Percentiles rank a stretch among this genome's conserved stretches.
Conservation (phyloP, 2,329 filamentous ascomycete species). For the Thermomyces lanuginosus region DNA sequence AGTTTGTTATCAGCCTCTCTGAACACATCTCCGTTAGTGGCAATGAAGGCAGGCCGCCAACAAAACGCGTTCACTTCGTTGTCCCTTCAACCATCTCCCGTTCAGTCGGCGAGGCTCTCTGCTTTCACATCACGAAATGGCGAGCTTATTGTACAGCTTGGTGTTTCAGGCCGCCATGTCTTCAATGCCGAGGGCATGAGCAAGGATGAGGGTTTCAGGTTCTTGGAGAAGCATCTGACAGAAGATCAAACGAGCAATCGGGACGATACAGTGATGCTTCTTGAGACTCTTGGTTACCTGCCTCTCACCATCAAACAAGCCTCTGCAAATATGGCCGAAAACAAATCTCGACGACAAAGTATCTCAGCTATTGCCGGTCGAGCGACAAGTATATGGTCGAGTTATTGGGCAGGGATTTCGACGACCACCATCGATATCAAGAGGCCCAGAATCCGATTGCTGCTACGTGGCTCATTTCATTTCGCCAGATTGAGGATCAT, state of each 20-base stretch:
- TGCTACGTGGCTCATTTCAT: constrained; percentile 13
- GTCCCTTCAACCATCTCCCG: constrained; percentile 8
- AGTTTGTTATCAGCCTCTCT: too few relatives aligned
- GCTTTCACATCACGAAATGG: too few relatives aligned
- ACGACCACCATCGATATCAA: constrained; percentile 9
- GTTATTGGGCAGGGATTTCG: constrained; percentile 9
- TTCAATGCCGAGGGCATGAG: too few relatives aligned
- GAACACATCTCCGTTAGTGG: too few relatives aligned
- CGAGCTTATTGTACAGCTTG: too few relatives aligned
- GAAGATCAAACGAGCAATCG: not conserved
- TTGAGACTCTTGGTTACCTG: constrained; percentile 4
- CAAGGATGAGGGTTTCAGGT: constrained; percentile 2
- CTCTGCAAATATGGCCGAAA: constrained; percentile 7
- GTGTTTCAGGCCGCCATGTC: too few relatives aligned
- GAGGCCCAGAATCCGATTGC: constrained; percentile 11
- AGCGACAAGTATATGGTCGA: constrained; percentile 3
- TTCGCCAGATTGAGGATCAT: constrained; percentile 8
- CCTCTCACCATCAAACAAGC: constrained; percentile 9
- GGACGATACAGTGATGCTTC: not conserved
- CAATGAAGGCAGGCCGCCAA: too few relatives aligned
- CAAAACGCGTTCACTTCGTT: too few relatives aligned
- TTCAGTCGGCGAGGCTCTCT: constrained; percentile 7
- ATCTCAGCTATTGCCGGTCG: constrained; percentile 6
- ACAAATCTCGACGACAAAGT: constrained; percentile 2
- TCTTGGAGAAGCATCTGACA: constrained; percentile 3